phyloP scores from a whole-genome alignment of 345 rosid genomes.

The Moricandia arvensis region DNA sequence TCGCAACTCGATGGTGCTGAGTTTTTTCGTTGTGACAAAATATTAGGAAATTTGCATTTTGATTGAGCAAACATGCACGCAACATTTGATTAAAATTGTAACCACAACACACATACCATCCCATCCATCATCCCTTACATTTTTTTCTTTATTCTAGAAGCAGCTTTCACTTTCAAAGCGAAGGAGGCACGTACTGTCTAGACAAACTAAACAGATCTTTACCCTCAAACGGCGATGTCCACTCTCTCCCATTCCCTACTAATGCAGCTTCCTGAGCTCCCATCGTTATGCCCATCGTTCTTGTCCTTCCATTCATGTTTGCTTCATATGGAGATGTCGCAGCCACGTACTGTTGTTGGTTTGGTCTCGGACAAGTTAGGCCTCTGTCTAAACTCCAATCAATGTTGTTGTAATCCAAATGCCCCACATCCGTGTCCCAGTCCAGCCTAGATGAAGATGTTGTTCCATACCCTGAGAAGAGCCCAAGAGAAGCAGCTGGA shows the following conservation, averaged over 20 bases:
- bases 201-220: conserved; percentile 87
- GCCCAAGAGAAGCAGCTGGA: conserved; percentile 87
- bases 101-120: conserved; percentile 32
- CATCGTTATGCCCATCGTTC: conserved; percentile 33
- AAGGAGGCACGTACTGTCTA: conserved; percentile 55
- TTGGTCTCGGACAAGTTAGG: conserved; percentile 42
- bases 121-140: not conserved
- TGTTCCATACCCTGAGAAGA: conserved; percentile 70
- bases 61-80: conserved; percentile 30
- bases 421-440: conserved; percentile 63
- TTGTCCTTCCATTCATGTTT: conserved; percentile 44
- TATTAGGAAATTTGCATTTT: conserved; percentile 17
- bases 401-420: conserved; percentile 63
- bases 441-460: conserved; percentile 66
- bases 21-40: conserved; percentile 1
- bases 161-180: conserved; percentile 24
- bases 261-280: conserved; percentile 49
- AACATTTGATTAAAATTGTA: conserved; percentile 30
- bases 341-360: conserved; percentile 44
- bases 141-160: conserved; percentile 21
- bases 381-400: conserved; percentile 87
- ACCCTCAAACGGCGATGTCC: conserved; percentile 94
- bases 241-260: conserved; percentile 56
- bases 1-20: not conserved
- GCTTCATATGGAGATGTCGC: conserved; percentile 44